A percentile compares a stretch with the other conserved stretches of the same genome.
Conservation (phyloP, 768 basidiomycete genomes). For the Russula foetens region DNA sequence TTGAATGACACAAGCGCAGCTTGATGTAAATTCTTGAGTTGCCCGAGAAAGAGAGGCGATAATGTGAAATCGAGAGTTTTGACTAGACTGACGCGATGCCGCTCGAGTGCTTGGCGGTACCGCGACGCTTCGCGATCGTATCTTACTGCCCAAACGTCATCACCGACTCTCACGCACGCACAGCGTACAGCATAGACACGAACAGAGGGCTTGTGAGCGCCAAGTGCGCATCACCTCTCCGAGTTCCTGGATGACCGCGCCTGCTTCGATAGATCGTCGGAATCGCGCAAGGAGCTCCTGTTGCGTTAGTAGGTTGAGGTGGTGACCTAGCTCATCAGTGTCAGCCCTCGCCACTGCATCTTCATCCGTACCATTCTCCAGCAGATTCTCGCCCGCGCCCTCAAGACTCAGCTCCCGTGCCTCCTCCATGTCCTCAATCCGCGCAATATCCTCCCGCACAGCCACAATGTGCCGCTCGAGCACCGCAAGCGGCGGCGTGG, state of each 20-base stretch:
- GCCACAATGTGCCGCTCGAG: background rate
- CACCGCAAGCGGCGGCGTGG: conserved; percentile 7
- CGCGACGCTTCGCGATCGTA: conserved; percentile 96
- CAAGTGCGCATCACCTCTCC: conserved; percentile 81
- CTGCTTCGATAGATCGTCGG: conserved; percentile 81
- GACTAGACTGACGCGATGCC: conserved; percentile 82
- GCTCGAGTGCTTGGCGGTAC: conserved; percentile 77
- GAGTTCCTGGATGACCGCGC: conserved; percentile 77
- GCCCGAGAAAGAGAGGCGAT: conserved; percentile 84
- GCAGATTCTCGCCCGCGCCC: too few relatives aligned
- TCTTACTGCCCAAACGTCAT: conserved; percentile 41
- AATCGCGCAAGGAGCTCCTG: conserved; percentile 97
- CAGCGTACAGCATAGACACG: conserved; percentile 22
- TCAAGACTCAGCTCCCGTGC: too few relatives aligned
- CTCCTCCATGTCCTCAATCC: background rate
- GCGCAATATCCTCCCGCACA: background rate
- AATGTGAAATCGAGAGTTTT: conserved; percentile 68
- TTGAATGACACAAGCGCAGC: conserved; percentile 69
- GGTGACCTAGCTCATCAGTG: too few relatives aligned
- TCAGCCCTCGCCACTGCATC: too few relatives aligned
- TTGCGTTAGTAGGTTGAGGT: conserved; percentile 69
- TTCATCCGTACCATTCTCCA: too few relatives aligned
- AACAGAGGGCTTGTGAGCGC: conserved; percentile 68
- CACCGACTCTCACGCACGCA: background rate
- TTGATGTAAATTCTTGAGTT: conserved; percentile 95